A percentile compares a stretch with the other conserved stretches of the same genome.
These are phyloP conservation scores for Nelumbo lutea DNA, from an alignment of 164 flowering plant genomes.

Conservation along the genomic window DNA sequence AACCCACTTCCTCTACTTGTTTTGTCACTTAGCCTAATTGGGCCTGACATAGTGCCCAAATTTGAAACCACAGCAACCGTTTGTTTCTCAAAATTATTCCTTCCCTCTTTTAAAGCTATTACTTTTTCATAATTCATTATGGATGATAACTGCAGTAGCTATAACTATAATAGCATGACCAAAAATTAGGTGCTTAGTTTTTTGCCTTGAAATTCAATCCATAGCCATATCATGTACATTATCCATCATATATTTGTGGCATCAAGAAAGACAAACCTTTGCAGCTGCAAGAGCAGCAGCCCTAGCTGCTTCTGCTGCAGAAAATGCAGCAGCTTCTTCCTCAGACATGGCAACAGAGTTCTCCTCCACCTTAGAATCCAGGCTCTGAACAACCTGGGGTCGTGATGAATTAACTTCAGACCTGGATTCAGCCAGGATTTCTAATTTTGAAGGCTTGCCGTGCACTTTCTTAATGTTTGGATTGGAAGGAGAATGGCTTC, in stretches of 20 bases:
- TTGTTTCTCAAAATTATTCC: no score
- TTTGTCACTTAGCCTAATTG: no score
- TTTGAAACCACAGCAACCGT: no score
- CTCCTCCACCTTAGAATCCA: conserved; percentile 40
- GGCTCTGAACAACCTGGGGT: conserved; percentile 29
- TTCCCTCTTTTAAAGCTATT: no score
- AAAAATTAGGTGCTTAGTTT: no score
- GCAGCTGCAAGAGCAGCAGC: conserved; percentile 92
- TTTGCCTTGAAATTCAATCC: no score
- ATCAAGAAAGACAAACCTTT: conserved; percentile 52
- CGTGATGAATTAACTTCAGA: conserved; percentile 36
- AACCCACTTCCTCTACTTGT: no score
- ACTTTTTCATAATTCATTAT: neutral
- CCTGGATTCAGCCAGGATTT: conserved; percentile 30
- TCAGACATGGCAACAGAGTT: conserved; percentile 45
- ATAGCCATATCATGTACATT: no score
- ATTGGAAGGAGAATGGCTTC: conserved; percentile 32
- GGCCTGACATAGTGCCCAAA: no score
- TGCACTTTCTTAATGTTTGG: conserved; percentile 37
- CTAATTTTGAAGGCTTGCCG: conserved; percentile 37
- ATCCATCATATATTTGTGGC: neutral
- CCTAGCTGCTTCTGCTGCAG: conserved; percentile 92
- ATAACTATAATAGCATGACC: neutral
- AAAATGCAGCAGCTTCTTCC: conserved; percentile 88
- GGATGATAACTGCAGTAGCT: neutral